A percentile compares a stretch with the other conserved stretches of the same genome.
These are phyloP conservation scores for Kodamaea kaohsiungensis DNA, from an alignment of 805 yeast genomes.

Conservation along the genomic window DNA sequence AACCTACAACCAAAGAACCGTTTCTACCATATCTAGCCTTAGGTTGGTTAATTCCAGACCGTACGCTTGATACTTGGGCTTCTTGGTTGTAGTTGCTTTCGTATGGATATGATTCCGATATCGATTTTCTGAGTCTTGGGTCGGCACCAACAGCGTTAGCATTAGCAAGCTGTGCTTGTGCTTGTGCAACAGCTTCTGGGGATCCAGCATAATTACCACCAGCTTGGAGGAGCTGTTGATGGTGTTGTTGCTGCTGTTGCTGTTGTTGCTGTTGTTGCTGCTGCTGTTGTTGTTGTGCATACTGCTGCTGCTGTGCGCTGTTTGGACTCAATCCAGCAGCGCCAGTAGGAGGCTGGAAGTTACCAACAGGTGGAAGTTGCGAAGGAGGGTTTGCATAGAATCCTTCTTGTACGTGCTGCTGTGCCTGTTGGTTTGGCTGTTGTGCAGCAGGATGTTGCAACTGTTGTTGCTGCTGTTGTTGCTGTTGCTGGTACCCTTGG, in stretches of 20 bases:
- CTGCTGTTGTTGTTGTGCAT: constrained; percentile 26
- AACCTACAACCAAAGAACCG: not conserved
- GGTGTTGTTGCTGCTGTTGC: constrained; percentile 17
- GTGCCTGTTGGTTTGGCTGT: constrained; percentile 17
- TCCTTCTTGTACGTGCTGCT: constrained; percentile 13
- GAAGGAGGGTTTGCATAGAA: constrained; percentile 35
- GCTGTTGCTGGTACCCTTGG: constrained; percentile 31
- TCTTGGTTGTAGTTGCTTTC: constrained; percentile 43
- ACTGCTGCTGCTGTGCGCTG: constrained; percentile 16
- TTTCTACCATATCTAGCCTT: constrained; percentile 15
- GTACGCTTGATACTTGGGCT: constrained; percentile 49
- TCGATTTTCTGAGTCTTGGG: constrained; percentile 17
- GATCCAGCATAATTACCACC: not conserved
- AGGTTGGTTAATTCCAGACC: constrained; percentile 33
- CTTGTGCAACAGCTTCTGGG: not conserved
- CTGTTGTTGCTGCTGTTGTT: constrained; percentile 2
- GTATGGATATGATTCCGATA: constrained; percentile 27
- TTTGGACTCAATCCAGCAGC: constrained; percentile 27
- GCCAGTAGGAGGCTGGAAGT: constrained; percentile 68
- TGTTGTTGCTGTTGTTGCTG: constrained; percentile 19
- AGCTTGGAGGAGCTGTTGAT: constrained; percentile 17
- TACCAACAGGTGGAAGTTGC: constrained; percentile 87
- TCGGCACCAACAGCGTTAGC: constrained; percentile 1
- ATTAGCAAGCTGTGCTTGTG: constrained; percentile 3
- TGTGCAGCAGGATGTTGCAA: constrained; percentile 6